These are phyloP conservation scores for Priceomyces haplophilus DNA, from an alignment of 805 yeast species.

Conservation along the genomic window DNA sequence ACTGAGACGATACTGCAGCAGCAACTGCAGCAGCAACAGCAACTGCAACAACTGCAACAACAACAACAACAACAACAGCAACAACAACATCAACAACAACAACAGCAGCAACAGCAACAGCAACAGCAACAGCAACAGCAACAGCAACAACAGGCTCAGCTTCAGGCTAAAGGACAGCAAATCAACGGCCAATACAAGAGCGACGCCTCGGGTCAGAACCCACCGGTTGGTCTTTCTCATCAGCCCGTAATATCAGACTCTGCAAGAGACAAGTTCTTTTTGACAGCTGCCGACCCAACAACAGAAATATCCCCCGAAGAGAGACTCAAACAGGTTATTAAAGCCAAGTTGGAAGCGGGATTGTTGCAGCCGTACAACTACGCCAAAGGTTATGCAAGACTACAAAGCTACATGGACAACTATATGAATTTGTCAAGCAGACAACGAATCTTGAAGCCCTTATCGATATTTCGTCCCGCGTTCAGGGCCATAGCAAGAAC, in stretches of 20 bases:
- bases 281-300: constrained; percentile 96
- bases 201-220: background rate
- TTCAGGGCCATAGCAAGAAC: constrained; percentile 90
- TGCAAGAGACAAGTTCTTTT: constrained; percentile 87
- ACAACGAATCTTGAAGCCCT: constrained; percentile 80
- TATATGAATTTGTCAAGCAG: constrained; percentile 83
- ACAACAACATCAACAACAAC: background rate
- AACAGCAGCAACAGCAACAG: background rate
- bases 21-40: background rate
- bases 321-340: constrained; percentile 85
- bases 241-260: constrained; percentile 59
- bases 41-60: no score
- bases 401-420: constrained; percentile 88
- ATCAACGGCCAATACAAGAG: background rate
- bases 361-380: constrained; percentile 88
- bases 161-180: constrained; percentile 2
- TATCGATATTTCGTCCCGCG: constrained; percentile 85
- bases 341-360: constrained; percentile 93
- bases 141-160: background rate
- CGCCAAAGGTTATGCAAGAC: constrained; percentile 86
- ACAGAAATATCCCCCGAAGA: constrained; percentile 93
- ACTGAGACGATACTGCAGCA: constrained; percentile 3
- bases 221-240: constrained; percentile 1
- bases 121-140: constrained; percentile 1
- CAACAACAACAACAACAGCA: background rate